Evolutionary conservation across 31 red algal species (phyloP).

Genomic region (Bonnemaisonia californica): DNA sequence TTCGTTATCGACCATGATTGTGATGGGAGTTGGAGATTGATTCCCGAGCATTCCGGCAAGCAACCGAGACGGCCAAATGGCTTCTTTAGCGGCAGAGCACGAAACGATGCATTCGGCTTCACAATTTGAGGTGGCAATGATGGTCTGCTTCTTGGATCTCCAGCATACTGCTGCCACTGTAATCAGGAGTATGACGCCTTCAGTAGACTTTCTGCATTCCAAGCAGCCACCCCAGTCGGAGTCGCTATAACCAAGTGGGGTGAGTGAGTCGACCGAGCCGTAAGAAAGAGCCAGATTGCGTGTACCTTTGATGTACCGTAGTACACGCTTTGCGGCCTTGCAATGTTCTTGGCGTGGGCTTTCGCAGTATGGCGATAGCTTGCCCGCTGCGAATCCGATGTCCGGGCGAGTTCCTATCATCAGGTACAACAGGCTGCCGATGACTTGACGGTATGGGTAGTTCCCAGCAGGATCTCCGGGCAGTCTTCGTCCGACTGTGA

Average conservation of each 20-base stretch:
- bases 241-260: not conserved
- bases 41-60: not conserved
- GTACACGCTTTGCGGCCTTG: not conserved
- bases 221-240: constrained; percentile 10
- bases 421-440: constrained; percentile 25
- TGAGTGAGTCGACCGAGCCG: not conserved
- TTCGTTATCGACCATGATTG: constrained; percentile 12
- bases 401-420: constrained; percentile 7
- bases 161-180: constrained; percentile 12
- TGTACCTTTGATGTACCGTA: not conserved
- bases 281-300: not conserved
- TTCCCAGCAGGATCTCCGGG: too few relatives aligned
- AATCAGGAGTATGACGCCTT: constrained; percentile 8
- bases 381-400: not conserved
- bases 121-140: constrained; percentile 7
- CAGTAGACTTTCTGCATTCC: constrained; percentile 2
- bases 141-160: constrained; percentile 14
- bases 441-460: constrained; percentile 7
- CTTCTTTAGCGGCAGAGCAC: not conserved
- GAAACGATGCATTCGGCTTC: constrained; percentile 18
- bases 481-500: too few relatives aligned
- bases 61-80: constrained; percentile 2
- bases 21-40: not conserved
- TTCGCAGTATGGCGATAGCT: not conserved
- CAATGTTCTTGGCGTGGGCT: not conserved